These are phyloP conservation scores for Rutstroemia sp. DNA, from an alignment of 2,329 filamentous ascomycete species.

Conservation along the genomic window DNA sequence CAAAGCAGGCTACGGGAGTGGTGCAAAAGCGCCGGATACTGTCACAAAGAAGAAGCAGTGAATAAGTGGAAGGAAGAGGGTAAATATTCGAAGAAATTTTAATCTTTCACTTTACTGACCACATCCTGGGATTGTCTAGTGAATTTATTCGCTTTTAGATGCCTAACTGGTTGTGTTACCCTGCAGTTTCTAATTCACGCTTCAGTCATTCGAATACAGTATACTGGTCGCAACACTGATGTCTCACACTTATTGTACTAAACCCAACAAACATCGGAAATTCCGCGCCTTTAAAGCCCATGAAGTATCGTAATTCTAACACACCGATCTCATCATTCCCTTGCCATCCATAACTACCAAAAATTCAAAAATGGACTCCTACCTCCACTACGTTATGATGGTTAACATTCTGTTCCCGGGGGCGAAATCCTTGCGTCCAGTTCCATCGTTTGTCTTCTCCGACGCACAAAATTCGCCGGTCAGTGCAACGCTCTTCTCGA, in stretches of 20 bases:
- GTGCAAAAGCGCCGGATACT: not conserved
- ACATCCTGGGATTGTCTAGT: no score
- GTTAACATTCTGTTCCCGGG: not conserved
- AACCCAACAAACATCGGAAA: no score
- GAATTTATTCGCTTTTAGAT: no score
- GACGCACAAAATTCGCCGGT: not conserved
- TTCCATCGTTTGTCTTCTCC: not conserved
- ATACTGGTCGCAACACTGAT: no score
- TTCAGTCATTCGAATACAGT: no score
- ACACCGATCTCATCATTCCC: no score
- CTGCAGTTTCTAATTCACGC: no score
- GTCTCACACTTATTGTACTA: no score
- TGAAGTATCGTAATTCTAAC: no score
- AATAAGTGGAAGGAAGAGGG: not conserved
- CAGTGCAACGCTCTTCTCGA: not conserved
- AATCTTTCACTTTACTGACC: not conserved
- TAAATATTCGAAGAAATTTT: not conserved
- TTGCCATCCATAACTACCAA: no score
- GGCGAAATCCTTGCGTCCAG: not conserved
- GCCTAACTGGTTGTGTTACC: no score
- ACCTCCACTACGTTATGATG: not conserved
- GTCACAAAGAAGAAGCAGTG: conserved; percentile 19
- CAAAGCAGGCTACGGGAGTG: conserved; percentile 19
- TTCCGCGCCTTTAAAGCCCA: no score
- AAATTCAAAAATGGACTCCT: not conserved